phyloP scores from a whole-genome alignment of 2,329 filamentous ascomycete species.

The Fusarium protoensiforme region DNA sequence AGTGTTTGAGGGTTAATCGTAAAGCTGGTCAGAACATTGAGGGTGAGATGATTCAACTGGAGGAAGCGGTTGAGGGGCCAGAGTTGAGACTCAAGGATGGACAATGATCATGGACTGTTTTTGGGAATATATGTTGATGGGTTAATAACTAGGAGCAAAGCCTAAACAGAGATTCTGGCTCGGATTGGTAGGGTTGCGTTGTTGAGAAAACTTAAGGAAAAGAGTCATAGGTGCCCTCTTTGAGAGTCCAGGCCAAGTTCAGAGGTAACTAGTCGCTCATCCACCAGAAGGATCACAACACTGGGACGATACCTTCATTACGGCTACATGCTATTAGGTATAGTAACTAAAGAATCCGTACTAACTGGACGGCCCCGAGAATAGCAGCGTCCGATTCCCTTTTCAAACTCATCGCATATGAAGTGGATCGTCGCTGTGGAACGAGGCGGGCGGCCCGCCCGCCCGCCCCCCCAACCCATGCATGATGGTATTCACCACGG shows the following conservation, averaged over 20 bases:
- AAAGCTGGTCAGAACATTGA: background rate
- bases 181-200: background rate
- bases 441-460: background rate
- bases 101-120: background rate
- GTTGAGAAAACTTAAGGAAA: background rate
- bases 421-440: background rate
- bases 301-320: background rate
- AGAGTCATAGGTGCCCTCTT: background rate
- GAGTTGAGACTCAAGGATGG: background rate
- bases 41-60: background rate
- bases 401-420: background rate
- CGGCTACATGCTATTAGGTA: background rate
- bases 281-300: background rate
- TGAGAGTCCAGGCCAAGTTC: background rate
- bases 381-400: background rate
- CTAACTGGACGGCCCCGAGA: background rate
- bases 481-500: background rate
- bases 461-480: background rate
- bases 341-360: background rate
- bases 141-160: background rate
- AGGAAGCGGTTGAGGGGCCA: background rate
- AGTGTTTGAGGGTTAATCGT: background rate
- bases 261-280: background rate
- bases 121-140: background rate
- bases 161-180: background rate